Conservation (phyloP, 192 early-diverging fungal species). For the Mortierella alpina region DNA sequence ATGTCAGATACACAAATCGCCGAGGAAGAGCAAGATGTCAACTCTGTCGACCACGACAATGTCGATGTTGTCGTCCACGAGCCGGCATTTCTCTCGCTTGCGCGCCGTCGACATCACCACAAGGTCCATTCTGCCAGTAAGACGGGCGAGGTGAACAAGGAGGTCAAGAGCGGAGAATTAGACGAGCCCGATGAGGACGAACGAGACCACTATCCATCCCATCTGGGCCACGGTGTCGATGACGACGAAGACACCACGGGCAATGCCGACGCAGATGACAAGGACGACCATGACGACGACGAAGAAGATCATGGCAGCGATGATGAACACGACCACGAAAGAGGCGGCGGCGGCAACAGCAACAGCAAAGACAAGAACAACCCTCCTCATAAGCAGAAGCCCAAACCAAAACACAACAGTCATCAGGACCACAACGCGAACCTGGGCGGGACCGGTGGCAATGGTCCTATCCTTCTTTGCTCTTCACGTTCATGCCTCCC, state of each 20-base stretch:
- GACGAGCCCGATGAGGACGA: constrained; percentile 19
- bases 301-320: background rate
- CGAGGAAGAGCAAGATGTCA: no score
- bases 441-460: constrained; percentile 15
- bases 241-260: background rate
- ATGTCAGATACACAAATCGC: no score
- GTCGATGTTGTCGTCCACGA: no score
- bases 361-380: background rate
- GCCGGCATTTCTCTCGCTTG: no score
- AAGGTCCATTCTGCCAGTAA: background rate
- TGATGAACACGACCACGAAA: background rate
- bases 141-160: background rate
- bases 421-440: constrained; percentile 14
- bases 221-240: background rate
- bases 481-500: constrained; percentile 27
- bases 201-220: constrained; percentile 11
- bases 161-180: background rate
- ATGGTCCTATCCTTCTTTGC: constrained; percentile 32
- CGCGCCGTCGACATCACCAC: background rate
- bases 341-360: background rate
- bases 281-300: background rate
- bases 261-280: background rate
- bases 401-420: background rate
- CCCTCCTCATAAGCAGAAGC: background rate
- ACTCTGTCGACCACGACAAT: no score